Conservation (phyloP, 2,329 filamentous ascomycete species). For the Verticillium zaregamsianum region DNA sequence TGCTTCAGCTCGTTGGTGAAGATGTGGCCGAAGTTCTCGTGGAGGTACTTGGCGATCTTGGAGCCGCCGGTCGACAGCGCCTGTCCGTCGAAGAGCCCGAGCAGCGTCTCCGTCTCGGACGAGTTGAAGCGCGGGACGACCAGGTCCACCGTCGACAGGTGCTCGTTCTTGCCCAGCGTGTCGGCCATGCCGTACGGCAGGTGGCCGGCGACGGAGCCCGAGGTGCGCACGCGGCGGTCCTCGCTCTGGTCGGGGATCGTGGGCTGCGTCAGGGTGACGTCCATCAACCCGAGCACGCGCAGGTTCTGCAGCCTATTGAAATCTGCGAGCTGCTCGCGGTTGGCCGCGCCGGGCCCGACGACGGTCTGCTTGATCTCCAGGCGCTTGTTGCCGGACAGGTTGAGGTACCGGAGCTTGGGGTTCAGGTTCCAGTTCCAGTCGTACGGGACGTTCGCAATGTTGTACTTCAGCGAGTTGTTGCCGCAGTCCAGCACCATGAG, state of each 20-base stretch:
- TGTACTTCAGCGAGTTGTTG: slow-evolving; percentile 95
- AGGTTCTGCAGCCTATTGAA: slow-evolving; percentile 83
- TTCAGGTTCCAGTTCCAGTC: slow-evolving; percentile 99
- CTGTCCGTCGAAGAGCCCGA: slow-evolving; percentile 96
- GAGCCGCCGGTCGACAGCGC: slow-evolving; percentile 84
- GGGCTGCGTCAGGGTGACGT: slow-evolving; percentile 90
- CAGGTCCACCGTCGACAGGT: slow-evolving; percentile 92
- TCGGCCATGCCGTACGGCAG: slow-evolving; percentile 98
- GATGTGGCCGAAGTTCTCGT: slow-evolving; percentile 88
- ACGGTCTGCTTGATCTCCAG: slow-evolving; percentile 78
- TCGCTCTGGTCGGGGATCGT: slow-evolving; percentile 94
- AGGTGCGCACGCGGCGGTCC: slow-evolving; percentile 92
- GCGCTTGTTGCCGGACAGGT: slow-evolving; percentile 93
- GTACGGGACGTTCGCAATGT: slow-evolving; percentile 97
- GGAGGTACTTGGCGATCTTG: slow-evolving; percentile 92
- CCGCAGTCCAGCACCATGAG: slow-evolving; percentile 90
- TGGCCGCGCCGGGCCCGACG: slow-evolving; percentile 48
- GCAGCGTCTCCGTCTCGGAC: slow-evolving; percentile 80
- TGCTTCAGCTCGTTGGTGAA: slow-evolving; percentile 79
- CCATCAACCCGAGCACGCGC: slow-evolving; percentile 89
- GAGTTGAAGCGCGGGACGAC: slow-evolving; percentile 90
- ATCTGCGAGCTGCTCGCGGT: slow-evolving; percentile 73
- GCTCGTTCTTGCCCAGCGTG: slow-evolving; percentile 86
- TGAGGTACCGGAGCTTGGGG: slow-evolving; percentile 88
- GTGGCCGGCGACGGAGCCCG: slow-evolving; percentile 85